A percentile compares a stretch with the other conserved stretches of the same genome.
Conservation (phyloP, 257 asterid species). For the Linaria vulgaris region DNA sequence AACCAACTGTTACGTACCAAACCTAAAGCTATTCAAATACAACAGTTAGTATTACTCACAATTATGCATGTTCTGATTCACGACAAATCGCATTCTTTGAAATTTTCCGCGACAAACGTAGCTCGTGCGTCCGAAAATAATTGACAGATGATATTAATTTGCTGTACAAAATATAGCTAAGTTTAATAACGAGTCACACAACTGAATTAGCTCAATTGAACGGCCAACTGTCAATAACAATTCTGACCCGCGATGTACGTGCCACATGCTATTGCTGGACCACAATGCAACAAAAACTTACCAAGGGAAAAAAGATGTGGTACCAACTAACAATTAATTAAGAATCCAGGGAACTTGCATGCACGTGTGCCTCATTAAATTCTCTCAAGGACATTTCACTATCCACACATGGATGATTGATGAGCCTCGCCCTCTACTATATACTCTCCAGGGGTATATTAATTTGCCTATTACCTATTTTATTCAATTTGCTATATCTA, state of each 20-base stretch:
- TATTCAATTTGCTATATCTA: neutral
- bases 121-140: neutral
- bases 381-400: conserved; percentile 25
- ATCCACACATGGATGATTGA: conserved; percentile 31
- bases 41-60: too few species aligned
- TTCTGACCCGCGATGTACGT: neutral
- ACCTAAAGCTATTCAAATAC: too few species aligned
- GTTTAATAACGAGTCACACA: neutral
- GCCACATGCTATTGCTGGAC: neutral
- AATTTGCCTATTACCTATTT: neutral
- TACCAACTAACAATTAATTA: conserved; percentile 12
- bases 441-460: neutral
- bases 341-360: conserved; percentile 24
- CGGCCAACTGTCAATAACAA: neutral
- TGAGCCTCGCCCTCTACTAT: too few species aligned
- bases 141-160: too few species aligned
- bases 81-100: neutral
- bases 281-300: neutral
- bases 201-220: neutral
- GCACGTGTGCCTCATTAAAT: conserved; percentile 57
- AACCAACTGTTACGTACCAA: too few species aligned
- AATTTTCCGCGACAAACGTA: neutral
- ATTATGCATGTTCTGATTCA: too few species aligned
- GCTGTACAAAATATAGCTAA: too few species aligned
- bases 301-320: conserved; percentile 8